Evolutionary conservation across 1,284 basidiomycete genomes (phyloP).

Genomic region (Leccinum pseudoinsigne): DNA sequence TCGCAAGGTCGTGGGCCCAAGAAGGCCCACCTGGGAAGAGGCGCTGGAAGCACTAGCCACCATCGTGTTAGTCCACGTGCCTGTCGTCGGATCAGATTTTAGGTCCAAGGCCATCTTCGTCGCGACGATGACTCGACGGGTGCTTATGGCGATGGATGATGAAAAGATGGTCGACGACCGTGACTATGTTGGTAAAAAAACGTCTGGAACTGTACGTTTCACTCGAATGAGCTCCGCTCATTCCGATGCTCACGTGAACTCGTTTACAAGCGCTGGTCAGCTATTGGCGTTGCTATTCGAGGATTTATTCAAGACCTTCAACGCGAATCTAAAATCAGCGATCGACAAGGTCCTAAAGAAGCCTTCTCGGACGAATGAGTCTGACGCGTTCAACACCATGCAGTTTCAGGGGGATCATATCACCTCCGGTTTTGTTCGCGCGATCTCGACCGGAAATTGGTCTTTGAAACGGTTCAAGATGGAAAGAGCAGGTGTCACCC

Average conservation of each 20-base stretch:
- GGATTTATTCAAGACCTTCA: slow-evolving; percentile 99
- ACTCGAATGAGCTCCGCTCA: slow-evolving; percentile 2
- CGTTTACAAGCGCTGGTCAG: slow-evolving; percentile 86
- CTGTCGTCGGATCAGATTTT: slow-evolving; percentile 90
- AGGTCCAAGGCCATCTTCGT: slow-evolving; percentile 96
- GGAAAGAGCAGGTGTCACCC: slow-evolving; percentile 98
- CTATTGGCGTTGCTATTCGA: slow-evolving; percentile 95
- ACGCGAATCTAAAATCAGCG: slow-evolving; percentile 91
- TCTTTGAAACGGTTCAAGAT: slow-evolving; percentile 99
- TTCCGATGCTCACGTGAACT: slow-evolving; percentile 15
- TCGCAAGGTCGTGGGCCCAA: slow-evolving; percentile 74
- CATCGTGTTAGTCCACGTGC: slow-evolving; percentile 96
- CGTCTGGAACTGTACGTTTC: slow-evolving; percentile 87
- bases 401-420: slow-evolving; percentile 94
- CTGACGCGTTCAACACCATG: slow-evolving; percentile 95
- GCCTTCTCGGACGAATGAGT: slow-evolving; percentile 92
- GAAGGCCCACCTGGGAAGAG: slow-evolving; percentile 90
- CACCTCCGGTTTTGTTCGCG: slow-evolving; percentile 94
- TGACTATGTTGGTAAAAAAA: slow-evolving; percentile 99
- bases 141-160: slow-evolving; percentile 96
- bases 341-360: slow-evolving; percentile 99
- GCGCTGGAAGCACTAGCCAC: slow-evolving; percentile 96
- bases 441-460: slow-evolving; percentile 99
- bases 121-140: slow-evolving; percentile 95
- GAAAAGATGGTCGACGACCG: slow-evolving; percentile 98